Percentiles rank a stretch among this genome's conserved stretches.
phyloP scores from a whole-genome alignment of 1,284 basidiomycete species.

The Fomitopsis palustris region DNA sequence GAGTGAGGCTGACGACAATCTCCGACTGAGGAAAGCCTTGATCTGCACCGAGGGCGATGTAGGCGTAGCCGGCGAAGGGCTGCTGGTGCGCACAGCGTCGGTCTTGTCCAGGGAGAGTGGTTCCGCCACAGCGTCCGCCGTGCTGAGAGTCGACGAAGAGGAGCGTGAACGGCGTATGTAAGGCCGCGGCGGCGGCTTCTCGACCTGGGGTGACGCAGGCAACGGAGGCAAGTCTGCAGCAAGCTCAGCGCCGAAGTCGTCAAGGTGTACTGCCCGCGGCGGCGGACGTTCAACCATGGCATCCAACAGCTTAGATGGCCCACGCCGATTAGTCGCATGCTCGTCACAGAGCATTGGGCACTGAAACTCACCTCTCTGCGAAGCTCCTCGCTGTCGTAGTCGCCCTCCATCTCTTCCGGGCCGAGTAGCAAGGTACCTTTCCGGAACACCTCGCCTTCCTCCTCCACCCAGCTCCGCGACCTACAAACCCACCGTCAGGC shows the following conservation, averaged over 20 bases:
- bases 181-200: constrained; percentile 46
- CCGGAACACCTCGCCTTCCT: constrained; percentile 90
- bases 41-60: constrained; percentile 12
- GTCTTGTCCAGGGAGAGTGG: constrained; percentile 11
- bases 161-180: constrained; percentile 54
- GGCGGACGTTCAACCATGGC: constrained; percentile 62
- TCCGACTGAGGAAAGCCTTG: constrained; percentile 16
- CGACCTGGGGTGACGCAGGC: constrained; percentile 23
- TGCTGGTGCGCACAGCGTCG: constrained; percentile 9
- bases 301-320: constrained; percentile 45
- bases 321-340: background rate
- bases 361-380: constrained; percentile 66
- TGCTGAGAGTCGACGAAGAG: constrained; percentile 40
- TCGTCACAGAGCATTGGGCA: background rate
- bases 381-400: constrained; percentile 80
- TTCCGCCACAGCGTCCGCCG: constrained; percentile 5
- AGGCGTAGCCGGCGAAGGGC: constrained; percentile 14
- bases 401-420: constrained; percentile 82
- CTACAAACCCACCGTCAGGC: constrained; percentile 31
- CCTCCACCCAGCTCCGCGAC: constrained; percentile 77
- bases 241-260: constrained; percentile 44
- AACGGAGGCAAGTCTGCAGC: constrained; percentile 14
- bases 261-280: constrained; percentile 46
- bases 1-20: constrained; percentile 10
- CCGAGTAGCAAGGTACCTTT: constrained; percentile 80